These are phyloP conservation scores for Ceratobasidium sp. DNA, from an alignment of 1,284 basidiomycete genomes.

Conservation along the genomic window DNA sequence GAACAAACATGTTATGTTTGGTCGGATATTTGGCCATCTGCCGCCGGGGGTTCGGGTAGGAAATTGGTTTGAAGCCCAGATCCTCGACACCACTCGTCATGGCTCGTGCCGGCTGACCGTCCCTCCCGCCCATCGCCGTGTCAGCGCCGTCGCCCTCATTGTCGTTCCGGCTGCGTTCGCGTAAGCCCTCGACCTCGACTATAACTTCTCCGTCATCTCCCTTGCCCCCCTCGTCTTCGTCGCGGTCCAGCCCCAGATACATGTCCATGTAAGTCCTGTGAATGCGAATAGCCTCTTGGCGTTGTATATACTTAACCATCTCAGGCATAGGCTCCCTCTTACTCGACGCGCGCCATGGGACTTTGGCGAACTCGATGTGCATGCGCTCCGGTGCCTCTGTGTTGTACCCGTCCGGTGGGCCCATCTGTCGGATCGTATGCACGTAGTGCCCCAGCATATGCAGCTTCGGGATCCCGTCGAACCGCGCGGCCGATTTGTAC, in stretches of 20 bases:
- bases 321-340: slow-evolving; percentile 5
- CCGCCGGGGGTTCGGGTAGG: slow-evolving; percentile 5
- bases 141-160: too few species aligned
- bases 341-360: slow-evolving; percentile 12
- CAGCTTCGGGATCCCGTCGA: slow-evolving; percentile 31
- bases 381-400: slow-evolving; percentile 46
- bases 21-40: slow-evolving; percentile 15
- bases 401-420: slow-evolving; percentile 45
- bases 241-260: not conserved
- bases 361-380: slow-evolving; percentile 30
- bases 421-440: slow-evolving; percentile 32
- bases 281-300: slow-evolving; percentile 7
- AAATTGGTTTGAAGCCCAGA: too few species aligned
- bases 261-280: slow-evolving; percentile 5
- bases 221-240: not conserved
- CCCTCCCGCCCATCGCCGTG: too few species aligned
- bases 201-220: not conserved
- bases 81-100: too few species aligned
- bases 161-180: not conserved
- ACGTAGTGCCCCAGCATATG: slow-evolving; percentile 44
- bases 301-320: slow-evolving; percentile 11
- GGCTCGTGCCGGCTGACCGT: too few species aligned
- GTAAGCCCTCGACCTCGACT: not conserved
- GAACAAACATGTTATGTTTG: not conserved
- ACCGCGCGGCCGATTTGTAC: not conserved